Percentiles rank a stretch among this genome's conserved stretches.
These are phyloP conservation scores for Pichia sp. DNA, from an alignment of 1,139 yeast species.

Conservation along the genomic window DNA sequence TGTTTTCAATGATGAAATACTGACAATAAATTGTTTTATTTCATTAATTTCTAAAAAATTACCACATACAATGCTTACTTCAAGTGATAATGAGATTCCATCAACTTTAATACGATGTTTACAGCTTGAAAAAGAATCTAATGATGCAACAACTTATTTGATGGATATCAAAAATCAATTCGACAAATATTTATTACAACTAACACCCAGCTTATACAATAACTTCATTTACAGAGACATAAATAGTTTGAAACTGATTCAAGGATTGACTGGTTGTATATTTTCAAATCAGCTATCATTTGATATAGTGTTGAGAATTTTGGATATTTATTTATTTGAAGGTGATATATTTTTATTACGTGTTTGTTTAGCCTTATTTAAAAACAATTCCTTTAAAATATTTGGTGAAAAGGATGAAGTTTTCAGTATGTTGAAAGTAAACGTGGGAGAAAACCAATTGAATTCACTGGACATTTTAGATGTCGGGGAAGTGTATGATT, in stretches of 20 bases:
- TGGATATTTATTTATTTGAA: slow-evolving; percentile 59
- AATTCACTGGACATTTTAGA: slow-evolving; percentile 36
- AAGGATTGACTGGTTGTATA: slow-evolving; percentile 19
- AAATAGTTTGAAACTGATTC: slow-evolving; percentile 16
- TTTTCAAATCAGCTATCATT: slow-evolving; percentile 25
- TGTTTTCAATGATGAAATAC: slow-evolving; percentile 24
- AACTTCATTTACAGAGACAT: slow-evolving; percentile 39
- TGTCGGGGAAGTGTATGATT: slow-evolving; percentile 29
- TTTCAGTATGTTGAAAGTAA: slow-evolving; percentile 26
- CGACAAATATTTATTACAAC: slow-evolving; percentile 38
- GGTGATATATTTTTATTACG: slow-evolving; percentile 47
- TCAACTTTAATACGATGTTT: slow-evolving; percentile 12
- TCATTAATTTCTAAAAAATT: slow-evolving; percentile 35
- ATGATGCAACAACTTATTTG: slow-evolving; percentile 15
- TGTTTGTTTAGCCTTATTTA: slow-evolving; percentile 42
- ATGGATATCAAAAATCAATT: slow-evolving; percentile 35
- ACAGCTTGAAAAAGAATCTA: slow-evolving; percentile 3
- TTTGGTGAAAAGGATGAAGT: slow-evolving; percentile 47
- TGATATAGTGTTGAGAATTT: slow-evolving; percentile 31
- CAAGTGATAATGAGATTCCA: slow-evolving; percentile 4
- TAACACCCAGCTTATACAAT: slow-evolving; percentile 39
- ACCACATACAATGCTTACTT: slow-evolving; percentile 28
- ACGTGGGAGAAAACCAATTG: slow-evolving; percentile 13
- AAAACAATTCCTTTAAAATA: slow-evolving; percentile 43
- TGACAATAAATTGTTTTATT: slow-evolving; percentile 41